phyloP scores from a whole-genome alignment of 1,284 basidiomycete genomes.

The Irpex sp. region DNA sequence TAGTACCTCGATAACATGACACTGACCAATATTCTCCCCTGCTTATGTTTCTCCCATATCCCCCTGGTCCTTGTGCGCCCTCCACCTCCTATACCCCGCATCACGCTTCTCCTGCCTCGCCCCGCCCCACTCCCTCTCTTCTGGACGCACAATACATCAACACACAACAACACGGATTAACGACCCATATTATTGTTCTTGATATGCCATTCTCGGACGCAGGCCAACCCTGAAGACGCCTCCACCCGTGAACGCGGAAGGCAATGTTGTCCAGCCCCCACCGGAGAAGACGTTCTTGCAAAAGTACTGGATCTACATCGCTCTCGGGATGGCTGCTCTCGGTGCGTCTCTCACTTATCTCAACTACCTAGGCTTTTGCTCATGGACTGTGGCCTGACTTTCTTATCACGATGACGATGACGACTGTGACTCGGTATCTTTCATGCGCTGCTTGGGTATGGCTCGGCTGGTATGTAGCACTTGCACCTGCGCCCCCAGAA shows the following conservation, averaged over 20 bases:
- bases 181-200: too few species aligned
- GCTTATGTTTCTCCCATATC: background rate
- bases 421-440: too few species aligned
- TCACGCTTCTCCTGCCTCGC: constrained; percentile 6
- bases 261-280: constrained; percentile 66
- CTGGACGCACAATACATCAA: too few species aligned
- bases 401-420: background rate
- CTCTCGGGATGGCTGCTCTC: constrained; percentile 64
- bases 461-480: background rate
- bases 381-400: background rate
- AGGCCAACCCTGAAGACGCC: constrained; percentile 77
- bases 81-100: constrained; percentile 1
- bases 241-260: constrained; percentile 71
- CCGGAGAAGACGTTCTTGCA: constrained; percentile 83
- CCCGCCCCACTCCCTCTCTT: constrained; percentile 9
- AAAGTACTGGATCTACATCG: constrained; percentile 91
- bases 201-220: constrained; percentile 4
- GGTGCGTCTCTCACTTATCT: constrained; percentile 49
- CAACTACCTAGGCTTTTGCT: background rate
- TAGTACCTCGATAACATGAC: background rate
- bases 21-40: background rate
- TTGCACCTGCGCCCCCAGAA: constrained; percentile 3
- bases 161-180: too few species aligned
- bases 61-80: background rate
- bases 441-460: too few species aligned